A percentile compares a stretch with the other conserved stretches of the same genome.
phyloP scores from a whole-genome alignment of 2,329 filamentous ascomycete genomes.

The Knufia petricola region DNA sequence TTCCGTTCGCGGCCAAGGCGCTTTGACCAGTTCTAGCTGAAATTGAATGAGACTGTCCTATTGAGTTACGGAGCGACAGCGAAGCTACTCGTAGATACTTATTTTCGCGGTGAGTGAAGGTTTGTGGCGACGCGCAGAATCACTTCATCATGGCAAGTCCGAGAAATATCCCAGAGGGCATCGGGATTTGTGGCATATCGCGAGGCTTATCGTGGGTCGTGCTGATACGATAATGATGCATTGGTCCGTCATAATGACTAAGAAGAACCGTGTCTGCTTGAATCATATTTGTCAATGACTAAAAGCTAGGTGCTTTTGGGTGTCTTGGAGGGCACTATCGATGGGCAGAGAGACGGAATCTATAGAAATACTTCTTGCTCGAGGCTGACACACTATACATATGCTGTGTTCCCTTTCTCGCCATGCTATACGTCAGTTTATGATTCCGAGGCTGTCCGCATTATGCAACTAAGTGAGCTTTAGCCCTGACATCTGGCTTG shows the following conservation, averaged over 20 bases:
- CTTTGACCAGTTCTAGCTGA: not conserved
- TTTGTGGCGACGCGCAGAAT: not conserved
- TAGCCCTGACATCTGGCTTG: not conserved
- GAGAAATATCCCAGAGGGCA: not conserved
- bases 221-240: conserved; percentile 1
- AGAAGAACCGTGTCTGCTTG: conserved; percentile 2
- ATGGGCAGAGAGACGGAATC: not conserved
- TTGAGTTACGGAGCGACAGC: not conserved
- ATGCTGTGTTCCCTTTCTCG: not conserved
- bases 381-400: not conserved
- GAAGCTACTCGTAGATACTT: not conserved
- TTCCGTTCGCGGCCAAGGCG: not conserved
- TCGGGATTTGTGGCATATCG: conserved; percentile 9
- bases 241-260: not conserved
- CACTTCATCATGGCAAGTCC: not conserved
- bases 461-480: conserved; percentile 6
- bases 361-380: not conserved
- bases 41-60: not conserved
- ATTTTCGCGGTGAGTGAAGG: not conserved
- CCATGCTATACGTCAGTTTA: conserved; percentile 2
- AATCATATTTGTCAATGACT: conserved; percentile 1
- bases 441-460: not conserved
- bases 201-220: not conserved
- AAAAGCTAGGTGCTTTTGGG: too few species aligned
- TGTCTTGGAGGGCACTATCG: not conserved